A percentile compares a stretch with the other conserved stretches of the same genome.
Evolutionary conservation across 345 rosid species (phyloP).

Genomic region (Melastoma malabathricum): DNA sequence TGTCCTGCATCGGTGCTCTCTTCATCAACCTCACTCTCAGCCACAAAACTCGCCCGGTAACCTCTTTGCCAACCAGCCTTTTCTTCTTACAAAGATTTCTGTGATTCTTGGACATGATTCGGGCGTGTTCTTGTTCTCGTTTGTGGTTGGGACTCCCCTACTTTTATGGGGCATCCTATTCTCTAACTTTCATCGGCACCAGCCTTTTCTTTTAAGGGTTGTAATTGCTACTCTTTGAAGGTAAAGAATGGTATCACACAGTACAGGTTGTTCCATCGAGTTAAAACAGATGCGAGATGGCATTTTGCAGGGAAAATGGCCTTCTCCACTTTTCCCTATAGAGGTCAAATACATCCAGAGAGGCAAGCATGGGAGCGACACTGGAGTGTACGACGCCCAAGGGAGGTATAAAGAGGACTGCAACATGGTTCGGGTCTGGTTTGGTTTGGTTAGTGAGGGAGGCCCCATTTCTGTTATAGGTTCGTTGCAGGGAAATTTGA

Average conservation of each 20-base stretch:
- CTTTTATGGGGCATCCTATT: too few species aligned
- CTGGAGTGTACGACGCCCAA: slow-evolving; percentile 64
- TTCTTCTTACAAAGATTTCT: too few species aligned
- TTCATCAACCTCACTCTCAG: slow-evolving; percentile 39
- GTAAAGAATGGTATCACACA: too few species aligned
- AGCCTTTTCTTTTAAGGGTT: too few species aligned
- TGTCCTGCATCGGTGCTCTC: slow-evolving; percentile 22
- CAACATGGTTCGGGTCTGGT: not conserved
- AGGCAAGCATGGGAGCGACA: slow-evolving; percentile 74
- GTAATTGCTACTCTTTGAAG: too few species aligned
- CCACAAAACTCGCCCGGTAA: slow-evolving; percentile 46
- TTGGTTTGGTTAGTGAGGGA: not conserved
- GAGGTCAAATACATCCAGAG: slow-evolving; percentile 53
- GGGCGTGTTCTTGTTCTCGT: too few species aligned
- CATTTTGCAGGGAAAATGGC: slow-evolving; percentile 43
- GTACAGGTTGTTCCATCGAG: too few species aligned
- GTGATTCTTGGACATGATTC: not conserved
- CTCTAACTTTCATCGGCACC: too few species aligned
- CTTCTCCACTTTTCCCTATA: slow-evolving; percentile 50
- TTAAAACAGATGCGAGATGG: too few species aligned
- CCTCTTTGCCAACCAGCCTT: slow-evolving; percentile 1
- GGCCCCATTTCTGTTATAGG: slow-evolving; percentile 10
- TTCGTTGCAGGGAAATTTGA: slow-evolving; percentile 61
- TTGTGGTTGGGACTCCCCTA: too few species aligned
- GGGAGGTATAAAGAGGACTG: slow-evolving; percentile 39